These are phyloP conservation scores for Globisporangium perplexum DNA, from an alignment of 352 stramenopile species.

Conservation along the genomic window DNA sequence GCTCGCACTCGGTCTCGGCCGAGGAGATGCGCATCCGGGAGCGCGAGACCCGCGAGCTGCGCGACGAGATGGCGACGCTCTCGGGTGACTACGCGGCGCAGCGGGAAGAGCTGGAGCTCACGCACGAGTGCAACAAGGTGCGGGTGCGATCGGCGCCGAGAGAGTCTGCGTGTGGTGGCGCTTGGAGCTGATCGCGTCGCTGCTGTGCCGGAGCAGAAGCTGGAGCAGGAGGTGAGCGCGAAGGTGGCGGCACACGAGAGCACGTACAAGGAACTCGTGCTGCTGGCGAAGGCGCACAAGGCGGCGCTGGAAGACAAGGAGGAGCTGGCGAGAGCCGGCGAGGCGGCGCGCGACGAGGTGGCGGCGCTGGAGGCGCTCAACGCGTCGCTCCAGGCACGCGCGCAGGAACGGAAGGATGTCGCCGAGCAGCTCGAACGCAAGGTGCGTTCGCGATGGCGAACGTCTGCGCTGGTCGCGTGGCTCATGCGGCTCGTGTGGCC, in stretches of 20 bases:
- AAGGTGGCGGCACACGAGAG: slow-evolving; percentile 50
- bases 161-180: neutral
- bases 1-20: slow-evolving; percentile 44
- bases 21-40: slow-evolving; percentile 66
- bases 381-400: slow-evolving; percentile 41
- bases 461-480: too few relatives aligned
- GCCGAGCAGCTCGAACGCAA: slow-evolving; percentile 59
- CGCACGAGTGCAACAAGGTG: slow-evolving; percentile 50
- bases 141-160: neutral
- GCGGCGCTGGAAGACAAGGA: slow-evolving; percentile 55
- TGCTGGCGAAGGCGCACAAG: slow-evolving; percentile 79
- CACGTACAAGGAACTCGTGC: slow-evolving; percentile 75
- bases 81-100: slow-evolving; percentile 66
- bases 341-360: slow-evolving; percentile 41
- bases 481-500: slow-evolving; percentile 1
- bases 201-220: slow-evolving; percentile 20
- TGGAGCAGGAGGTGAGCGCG: slow-evolving; percentile 58
- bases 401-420: slow-evolving; percentile 64
- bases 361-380: slow-evolving; percentile 52
- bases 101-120: slow-evolving; percentile 45
- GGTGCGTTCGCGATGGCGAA: too few relatives aligned
- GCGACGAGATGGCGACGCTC: slow-evolving; percentile 58
- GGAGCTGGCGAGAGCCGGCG: slow-evolving; percentile 35
- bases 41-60: slow-evolving; percentile 42
- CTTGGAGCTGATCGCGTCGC: neutral